phyloP scores from a whole-genome alignment of 2,329 filamentous ascomycete genomes.

The Ascochyta clinopodiicola region DNA sequence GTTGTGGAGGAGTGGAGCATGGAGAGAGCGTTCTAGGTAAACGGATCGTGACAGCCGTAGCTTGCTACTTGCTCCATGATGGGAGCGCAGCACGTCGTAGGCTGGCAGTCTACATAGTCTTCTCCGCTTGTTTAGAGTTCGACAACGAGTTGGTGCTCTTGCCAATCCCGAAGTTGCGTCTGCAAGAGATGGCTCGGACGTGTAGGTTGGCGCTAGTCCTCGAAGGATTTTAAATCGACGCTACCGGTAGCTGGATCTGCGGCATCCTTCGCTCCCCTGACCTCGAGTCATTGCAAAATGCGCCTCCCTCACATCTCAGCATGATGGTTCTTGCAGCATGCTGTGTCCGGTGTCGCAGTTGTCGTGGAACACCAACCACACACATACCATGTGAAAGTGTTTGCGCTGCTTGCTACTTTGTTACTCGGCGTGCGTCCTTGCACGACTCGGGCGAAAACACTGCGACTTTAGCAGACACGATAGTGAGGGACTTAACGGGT shows the following conservation, averaged over 20 bases:
- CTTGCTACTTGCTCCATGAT: neutral
- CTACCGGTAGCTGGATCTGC: constrained; percentile 1
- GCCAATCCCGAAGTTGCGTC: neutral
- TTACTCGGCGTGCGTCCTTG: constrained; percentile 5
- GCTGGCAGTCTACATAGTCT: neutral
- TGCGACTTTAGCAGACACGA: neutral
- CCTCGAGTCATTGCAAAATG: neutral
- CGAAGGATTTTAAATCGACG: constrained; percentile 1
- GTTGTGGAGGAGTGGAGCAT: neutral
- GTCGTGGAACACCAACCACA: constrained; percentile 9
- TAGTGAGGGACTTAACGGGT: constrained; percentile 5
- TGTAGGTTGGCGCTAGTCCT: neutral
- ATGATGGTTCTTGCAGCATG: neutral
- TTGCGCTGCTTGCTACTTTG: neutral
- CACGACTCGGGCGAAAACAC: constrained; percentile 1
- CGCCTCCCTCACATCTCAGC: neutral
- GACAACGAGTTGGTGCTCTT: neutral
- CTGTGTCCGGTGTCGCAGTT: constrained; percentile 5
- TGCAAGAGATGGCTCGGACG: neutral
- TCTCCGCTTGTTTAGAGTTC: constrained; percentile 1
- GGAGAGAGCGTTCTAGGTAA: neutral
- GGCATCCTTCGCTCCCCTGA: constrained; percentile 2
- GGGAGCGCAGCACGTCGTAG: too few species aligned
- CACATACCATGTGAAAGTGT: neutral
- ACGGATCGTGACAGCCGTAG: constrained; percentile 1